Evolutionary conservation across 768 basidiomycete species (phyloP).

Genomic region (Pleurotus salmoneostramineus): DNA sequence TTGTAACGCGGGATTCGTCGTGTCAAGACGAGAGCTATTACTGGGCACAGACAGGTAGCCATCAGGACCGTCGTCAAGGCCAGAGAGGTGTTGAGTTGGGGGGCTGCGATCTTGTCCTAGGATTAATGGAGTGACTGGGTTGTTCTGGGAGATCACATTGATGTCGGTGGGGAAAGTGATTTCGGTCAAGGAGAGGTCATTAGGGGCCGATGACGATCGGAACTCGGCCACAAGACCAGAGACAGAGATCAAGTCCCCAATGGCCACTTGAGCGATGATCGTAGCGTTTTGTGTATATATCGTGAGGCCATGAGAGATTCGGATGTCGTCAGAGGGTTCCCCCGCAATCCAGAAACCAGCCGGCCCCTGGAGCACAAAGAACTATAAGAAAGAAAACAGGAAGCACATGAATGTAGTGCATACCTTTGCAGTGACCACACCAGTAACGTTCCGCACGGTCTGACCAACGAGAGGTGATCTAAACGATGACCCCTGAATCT

Average conservation of each 20-base stretch:
- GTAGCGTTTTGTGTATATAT: constrained; percentile 41
- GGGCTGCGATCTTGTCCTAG: constrained; percentile 51
- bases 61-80: constrained; percentile 49
- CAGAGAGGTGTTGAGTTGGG: constrained; percentile 42
- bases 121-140: constrained; percentile 43
- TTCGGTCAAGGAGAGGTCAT: constrained; percentile 49
- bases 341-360: constrained; percentile 48
- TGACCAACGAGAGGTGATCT: constrained; percentile 42
- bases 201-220: constrained; percentile 35
- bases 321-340: constrained; percentile 36
- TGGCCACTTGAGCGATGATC: constrained; percentile 30
- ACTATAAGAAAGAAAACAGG: not conserved
- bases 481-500: constrained; percentile 49
- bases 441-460: constrained; percentile 42
- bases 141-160: constrained; percentile 37
- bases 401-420: not conserved
- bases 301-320: constrained; percentile 47
- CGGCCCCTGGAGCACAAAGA: constrained; percentile 25
- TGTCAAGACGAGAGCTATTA: constrained; percentile 42
- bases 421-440: constrained; percentile 53
- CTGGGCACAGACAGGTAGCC: constrained; percentile 55
- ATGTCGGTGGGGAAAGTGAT: constrained; percentile 41
- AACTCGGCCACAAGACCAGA: constrained; percentile 46
- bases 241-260: constrained; percentile 47
- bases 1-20: constrained; percentile 40